phyloP scores from a whole-genome alignment of 2,329 filamentous ascomycete species.

The Rosellinia necatrix region DNA sequence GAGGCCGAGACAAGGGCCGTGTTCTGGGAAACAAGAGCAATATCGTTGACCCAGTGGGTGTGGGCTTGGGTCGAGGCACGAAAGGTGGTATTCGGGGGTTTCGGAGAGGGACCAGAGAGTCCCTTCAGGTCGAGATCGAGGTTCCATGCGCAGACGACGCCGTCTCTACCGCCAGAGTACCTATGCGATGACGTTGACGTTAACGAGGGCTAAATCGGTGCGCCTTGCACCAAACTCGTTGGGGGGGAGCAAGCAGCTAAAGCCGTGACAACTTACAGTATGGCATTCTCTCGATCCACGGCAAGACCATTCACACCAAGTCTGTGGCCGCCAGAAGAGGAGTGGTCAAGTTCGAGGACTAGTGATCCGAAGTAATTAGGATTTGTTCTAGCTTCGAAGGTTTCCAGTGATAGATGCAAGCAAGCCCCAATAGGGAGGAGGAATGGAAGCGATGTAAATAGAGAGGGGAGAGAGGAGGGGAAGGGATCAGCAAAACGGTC shows the following conservation, averaged over 20 bases:
- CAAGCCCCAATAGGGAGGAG: neutral
- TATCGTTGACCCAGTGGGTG: conserved; percentile 96
- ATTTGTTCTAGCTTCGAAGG: conserved; percentile 6
- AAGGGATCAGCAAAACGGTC: conserved; percentile 22
- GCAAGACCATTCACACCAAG: conserved; percentile 94
- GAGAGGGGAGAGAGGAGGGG: conserved; percentile 33
- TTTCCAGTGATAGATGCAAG: neutral
- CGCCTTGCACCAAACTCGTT: neutral
- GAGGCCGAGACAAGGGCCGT: conserved; percentile 84
- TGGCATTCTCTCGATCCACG: conserved; percentile 79
- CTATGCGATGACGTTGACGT: conserved; percentile 51
- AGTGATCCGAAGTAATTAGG: conserved; percentile 22
- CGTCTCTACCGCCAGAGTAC: conserved; percentile 94
- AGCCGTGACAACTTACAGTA: conserved; percentile 82
- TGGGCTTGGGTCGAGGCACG: conserved; percentile 72
- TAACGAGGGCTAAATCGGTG: conserved; percentile 1
- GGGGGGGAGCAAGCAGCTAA: conserved; percentile 9
- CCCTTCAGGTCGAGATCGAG: conserved; percentile 68
- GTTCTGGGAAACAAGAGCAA: conserved; percentile 78
- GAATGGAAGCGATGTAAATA: conserved; percentile 3
- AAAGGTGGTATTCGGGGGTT: conserved; percentile 58
- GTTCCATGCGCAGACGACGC: conserved; percentile 95
- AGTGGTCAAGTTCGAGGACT: conserved; percentile 65
- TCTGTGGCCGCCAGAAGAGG: conserved; percentile 76
- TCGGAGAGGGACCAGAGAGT: conserved; percentile 41